These are phyloP conservation scores for Annulohypoxylon moriforme DNA, from an alignment of 495 filamentous ascomycete species.

Conservation along the genomic window DNA sequence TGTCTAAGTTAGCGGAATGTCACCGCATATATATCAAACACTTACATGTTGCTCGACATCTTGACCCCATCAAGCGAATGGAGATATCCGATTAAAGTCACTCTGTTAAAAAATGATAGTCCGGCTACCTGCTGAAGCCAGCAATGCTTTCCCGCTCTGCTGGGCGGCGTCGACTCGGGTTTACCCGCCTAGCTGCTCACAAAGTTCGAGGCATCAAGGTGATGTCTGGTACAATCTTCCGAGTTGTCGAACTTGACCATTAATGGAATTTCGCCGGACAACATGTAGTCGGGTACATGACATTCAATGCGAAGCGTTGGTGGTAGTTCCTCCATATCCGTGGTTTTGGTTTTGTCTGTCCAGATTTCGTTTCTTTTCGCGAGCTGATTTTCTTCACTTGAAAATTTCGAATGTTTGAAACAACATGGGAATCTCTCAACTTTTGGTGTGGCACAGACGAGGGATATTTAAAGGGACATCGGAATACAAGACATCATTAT, in stretches of 20 bases:
- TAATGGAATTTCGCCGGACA: constrained; percentile 21
- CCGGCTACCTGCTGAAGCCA: constrained; percentile 16
- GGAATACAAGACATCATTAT: constrained; percentile 6
- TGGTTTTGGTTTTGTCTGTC: background rate
- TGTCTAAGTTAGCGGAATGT: background rate
- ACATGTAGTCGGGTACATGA: constrained; percentile 21
- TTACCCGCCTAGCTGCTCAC: constrained; percentile 6
- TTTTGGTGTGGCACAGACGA: background rate
- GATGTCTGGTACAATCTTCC: constrained; percentile 25
- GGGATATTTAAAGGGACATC: background rate
- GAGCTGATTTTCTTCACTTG: background rate
- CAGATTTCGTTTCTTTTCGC: background rate
- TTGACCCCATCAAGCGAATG: background rate
- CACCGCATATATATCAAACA: background rate
- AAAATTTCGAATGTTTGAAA: background rate
- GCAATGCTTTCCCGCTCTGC: background rate
- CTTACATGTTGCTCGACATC: background rate
- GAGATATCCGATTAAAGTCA: background rate
- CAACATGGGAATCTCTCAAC: background rate
- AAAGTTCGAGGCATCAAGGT: constrained; percentile 8
- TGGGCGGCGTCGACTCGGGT: background rate
- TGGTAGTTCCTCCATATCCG: constrained; percentile 21
- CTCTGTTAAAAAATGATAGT: constrained; percentile 4
- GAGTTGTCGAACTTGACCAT: constrained; percentile 6
- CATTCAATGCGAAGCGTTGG: background rate